These are phyloP conservation scores for Neodidymelliopsis sp. DNA, from an alignment of 2,329 filamentous ascomycete genomes.

Conservation along the genomic window DNA sequence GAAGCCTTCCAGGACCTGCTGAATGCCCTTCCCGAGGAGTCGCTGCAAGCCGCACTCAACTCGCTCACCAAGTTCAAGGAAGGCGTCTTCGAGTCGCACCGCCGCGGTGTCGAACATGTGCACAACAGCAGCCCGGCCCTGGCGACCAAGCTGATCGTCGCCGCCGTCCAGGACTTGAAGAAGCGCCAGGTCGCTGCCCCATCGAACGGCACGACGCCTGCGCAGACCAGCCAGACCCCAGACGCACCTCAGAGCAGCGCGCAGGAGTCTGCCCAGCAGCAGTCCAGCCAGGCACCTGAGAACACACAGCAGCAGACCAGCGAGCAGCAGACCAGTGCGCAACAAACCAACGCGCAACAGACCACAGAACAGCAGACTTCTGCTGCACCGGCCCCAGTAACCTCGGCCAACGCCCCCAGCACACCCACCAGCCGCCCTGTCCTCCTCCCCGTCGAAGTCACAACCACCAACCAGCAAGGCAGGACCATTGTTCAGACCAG, in stretches of 20 bases:
- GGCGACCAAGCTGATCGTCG: constrained; percentile 67
- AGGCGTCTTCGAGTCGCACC: constrained; percentile 72
- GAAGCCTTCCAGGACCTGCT: constrained; percentile 63
- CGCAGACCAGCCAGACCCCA: constrained; percentile 13
- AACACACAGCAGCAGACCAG: constrained; percentile 4
- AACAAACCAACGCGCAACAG: neutral
- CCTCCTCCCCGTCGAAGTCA: constrained; percentile 49
- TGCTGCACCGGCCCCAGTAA: neutral
- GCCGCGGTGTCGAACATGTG: constrained; percentile 68
- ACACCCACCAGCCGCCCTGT: constrained; percentile 29
- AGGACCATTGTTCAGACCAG: constrained; percentile 47
- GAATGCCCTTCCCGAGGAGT: constrained; percentile 63
- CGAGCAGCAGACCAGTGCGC: neutral
- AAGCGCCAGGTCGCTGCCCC: constrained; percentile 49
- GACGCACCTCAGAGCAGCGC: constrained; percentile 18
- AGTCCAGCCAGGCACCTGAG: constrained; percentile 9
- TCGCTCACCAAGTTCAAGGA: constrained; percentile 70
- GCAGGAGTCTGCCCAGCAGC: constrained; percentile 9
- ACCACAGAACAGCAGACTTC: constrained; percentile 7
- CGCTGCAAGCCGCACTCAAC: constrained; percentile 72
- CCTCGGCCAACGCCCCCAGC: constrained; percentile 11
- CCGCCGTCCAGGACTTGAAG: constrained; percentile 63
- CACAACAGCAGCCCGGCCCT: constrained; percentile 67
- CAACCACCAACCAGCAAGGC: constrained; percentile 50
- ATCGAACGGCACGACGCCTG: constrained; percentile 35